These are phyloP conservation scores for Oryza glaberrima DNA, from an alignment of 176 grass and related monocot species.

Conservation along the genomic window DNA sequence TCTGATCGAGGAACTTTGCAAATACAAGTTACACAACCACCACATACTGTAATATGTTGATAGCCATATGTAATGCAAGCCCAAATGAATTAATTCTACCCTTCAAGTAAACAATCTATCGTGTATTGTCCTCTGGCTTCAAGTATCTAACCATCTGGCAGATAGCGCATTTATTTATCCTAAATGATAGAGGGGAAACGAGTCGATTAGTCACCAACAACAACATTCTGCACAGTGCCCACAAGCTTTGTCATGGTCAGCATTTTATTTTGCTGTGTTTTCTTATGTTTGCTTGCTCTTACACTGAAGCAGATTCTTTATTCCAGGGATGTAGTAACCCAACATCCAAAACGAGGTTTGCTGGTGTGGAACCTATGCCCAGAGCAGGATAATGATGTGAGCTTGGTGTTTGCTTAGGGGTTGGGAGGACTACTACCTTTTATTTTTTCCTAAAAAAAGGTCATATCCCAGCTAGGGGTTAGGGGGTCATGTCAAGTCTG, in stretches of 20 bases:
- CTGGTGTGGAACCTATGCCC: neutral
- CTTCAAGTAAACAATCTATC: neutral
- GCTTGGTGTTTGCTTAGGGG: neutral
- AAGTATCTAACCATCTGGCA: neutral
- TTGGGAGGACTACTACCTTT: neutral
- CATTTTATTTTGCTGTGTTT: neutral
- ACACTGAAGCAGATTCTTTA: neutral
- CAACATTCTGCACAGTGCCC: neutral
- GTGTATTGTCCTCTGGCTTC: neutral
- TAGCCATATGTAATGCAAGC: neutral
- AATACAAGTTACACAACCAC: neutral
- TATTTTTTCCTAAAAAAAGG: neutral
- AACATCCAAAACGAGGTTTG: neutral
- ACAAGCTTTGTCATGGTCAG: neutral
- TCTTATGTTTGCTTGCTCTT: neutral
- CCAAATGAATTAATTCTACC: conserved; percentile 1
- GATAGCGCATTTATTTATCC: neutral
- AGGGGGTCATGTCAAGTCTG: neutral
- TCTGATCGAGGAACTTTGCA: neutral
- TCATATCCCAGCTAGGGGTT: neutral
- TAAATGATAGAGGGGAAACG: neutral
- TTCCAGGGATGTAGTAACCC: neutral
- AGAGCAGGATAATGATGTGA: neutral
- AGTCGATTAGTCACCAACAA: neutral
- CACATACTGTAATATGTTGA: neutral